phyloP scores from a whole-genome alignment of 768 basidiomycete genomes.

The Cystofilobasidium macerans region DNA sequence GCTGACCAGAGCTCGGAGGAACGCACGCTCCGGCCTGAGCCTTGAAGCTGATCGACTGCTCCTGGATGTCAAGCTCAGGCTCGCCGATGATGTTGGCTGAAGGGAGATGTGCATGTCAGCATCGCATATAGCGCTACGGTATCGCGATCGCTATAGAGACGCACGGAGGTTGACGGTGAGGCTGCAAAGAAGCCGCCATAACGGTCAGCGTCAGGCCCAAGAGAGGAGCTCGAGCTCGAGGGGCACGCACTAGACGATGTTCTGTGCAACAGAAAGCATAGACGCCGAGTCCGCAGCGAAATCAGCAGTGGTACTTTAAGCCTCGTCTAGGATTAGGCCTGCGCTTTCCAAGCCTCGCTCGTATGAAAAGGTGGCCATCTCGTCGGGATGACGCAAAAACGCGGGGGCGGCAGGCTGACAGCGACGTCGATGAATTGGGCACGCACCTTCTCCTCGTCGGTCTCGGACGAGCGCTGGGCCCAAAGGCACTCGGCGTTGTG shows the following conservation, averaged over 20 bases:
- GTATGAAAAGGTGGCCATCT: too few relatives aligned
- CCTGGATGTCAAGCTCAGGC: conserved; percentile 36
- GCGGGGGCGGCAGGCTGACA: too few relatives aligned
- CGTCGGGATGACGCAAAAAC: not conserved
- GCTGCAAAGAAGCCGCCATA: conserved; percentile 5
- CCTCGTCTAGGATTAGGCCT: too few relatives aligned
- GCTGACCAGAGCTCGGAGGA: not conserved
- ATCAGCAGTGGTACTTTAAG: not conserved
- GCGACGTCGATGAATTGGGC: too few relatives aligned
- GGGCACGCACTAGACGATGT: conserved; percentile 51
- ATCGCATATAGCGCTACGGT: too few relatives aligned
- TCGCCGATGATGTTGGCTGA: conserved; percentile 31
- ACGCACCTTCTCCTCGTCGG: conserved; percentile 56
- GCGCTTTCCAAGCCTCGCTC: too few relatives aligned
- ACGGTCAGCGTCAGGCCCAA: not conserved
- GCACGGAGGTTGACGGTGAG: conserved; percentile 25
- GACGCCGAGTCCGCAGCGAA: not conserved
- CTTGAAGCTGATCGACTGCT: conserved; percentile 38
- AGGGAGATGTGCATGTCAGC: not conserved
- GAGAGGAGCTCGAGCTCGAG: not conserved
- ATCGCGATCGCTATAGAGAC: not conserved
- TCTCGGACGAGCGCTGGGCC: conserved; percentile 77
- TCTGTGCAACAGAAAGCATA: conserved; percentile 45
- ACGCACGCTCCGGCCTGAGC: conserved; percentile 39
- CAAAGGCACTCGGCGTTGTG: conserved; percentile 63